phyloP scores from a whole-genome alignment of 371 early-diverging fungal species.

The Mucor racemosus region DNA sequence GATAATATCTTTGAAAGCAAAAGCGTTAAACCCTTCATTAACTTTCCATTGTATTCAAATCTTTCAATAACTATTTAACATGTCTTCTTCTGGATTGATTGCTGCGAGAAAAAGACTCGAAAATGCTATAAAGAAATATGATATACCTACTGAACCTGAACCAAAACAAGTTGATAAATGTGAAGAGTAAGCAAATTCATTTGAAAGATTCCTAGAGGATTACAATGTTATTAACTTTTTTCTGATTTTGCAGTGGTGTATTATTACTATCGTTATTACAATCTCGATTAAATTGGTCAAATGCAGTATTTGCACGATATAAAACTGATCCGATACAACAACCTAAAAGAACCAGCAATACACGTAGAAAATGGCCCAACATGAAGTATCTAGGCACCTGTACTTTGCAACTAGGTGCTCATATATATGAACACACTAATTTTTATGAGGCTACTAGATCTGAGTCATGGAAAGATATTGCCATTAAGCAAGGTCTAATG shows the following conservation, averaged over 20 bases:
- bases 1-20: no score
- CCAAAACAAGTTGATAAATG: slow-evolving; percentile 6
- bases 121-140: slow-evolving; percentile 29
- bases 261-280: slow-evolving; percentile 48
- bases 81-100: slow-evolving; percentile 43
- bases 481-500: slow-evolving; percentile 4
- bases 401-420: slow-evolving; percentile 46
- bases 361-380: slow-evolving; percentile 49
- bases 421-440: slow-evolving; percentile 39
- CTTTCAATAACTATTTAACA: not conserved
- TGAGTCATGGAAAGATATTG: slow-evolving; percentile 32
- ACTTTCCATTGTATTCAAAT: not conserved
- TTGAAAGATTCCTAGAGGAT: not conserved
- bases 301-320: slow-evolving; percentile 42
- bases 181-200: slow-evolving; percentile 19
- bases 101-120: slow-evolving; percentile 42
- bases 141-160: slow-evolving; percentile 25
- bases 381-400: slow-evolving; percentile 44
- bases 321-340: slow-evolving; percentile 43
- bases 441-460: slow-evolving; percentile 48
- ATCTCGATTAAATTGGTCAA: slow-evolving; percentile 52
- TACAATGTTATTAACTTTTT: not conserved
- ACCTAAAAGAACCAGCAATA: slow-evolving; percentile 35
- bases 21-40: no score
- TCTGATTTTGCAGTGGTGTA: slow-evolving; percentile 21